phyloP scores from a whole-genome alignment of 1,139 yeast genomes.

The Protomyces macrosporus region DNA sequence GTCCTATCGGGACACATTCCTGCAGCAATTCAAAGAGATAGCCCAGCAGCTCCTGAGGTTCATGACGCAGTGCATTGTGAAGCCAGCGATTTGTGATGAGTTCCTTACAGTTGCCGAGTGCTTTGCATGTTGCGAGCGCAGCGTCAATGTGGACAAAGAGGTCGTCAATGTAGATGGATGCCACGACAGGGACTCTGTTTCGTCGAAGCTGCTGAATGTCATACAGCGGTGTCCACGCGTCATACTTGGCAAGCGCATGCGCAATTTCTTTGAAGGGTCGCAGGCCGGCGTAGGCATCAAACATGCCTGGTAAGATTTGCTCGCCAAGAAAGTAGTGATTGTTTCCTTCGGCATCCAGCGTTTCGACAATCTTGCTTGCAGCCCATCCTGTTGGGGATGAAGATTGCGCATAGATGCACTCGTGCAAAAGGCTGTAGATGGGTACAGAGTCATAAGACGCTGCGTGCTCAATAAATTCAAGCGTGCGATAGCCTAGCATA shows the following conservation, averaged over 20 bases:
- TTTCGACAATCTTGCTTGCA: slow-evolving; percentile 44
- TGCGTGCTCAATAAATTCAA: slow-evolving; percentile 39
- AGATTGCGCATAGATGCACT: slow-evolving; percentile 51
- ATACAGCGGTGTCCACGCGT: slow-evolving; percentile 46
- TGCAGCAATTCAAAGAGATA: slow-evolving; percentile 9
- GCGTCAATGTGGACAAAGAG: slow-evolving; percentile 19
- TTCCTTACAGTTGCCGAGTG: slow-evolving; percentile 7
- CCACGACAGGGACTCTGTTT: slow-evolving; percentile 41
- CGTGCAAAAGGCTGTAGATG: slow-evolving; percentile 53
- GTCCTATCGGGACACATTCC: neutral
- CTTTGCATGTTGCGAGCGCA: slow-evolving; percentile 9
- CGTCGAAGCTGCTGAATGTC: slow-evolving; percentile 39
- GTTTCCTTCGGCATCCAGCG: neutral
- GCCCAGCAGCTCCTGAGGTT: slow-evolving; percentile 16
- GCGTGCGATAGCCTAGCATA: slow-evolving; percentile 42
- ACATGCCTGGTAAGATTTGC: slow-evolving; percentile 52
- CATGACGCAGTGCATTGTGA: slow-evolving; percentile 23
- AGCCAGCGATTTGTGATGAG: slow-evolving; percentile 18
- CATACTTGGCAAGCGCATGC: slow-evolving; percentile 43
- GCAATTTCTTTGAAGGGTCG: slow-evolving; percentile 45
- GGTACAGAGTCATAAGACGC: slow-evolving; percentile 51
- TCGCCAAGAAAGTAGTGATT: slow-evolving; percentile 48
- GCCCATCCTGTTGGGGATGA: slow-evolving; percentile 45
- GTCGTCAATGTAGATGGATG: slow-evolving; percentile 42
- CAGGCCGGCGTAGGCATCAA: slow-evolving; percentile 47